Evolutionary conservation across 495 filamentous ascomycete species (phyloP).

Genomic region (Symbiotaphrina buchneri): DNA sequence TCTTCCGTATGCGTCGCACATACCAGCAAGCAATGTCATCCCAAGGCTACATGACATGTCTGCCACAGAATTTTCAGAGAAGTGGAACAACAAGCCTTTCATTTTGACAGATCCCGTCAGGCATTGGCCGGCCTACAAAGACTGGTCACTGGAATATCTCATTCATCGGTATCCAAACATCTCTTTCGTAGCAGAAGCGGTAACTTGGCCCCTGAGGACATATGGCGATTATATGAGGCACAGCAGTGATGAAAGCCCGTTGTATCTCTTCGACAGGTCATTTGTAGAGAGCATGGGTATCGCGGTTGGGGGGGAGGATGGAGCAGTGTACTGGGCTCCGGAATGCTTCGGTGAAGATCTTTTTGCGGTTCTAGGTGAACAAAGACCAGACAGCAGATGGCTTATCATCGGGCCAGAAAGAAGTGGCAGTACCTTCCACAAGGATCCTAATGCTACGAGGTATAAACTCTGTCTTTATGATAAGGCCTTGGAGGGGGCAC

Average conservation of each 20-base stretch:
- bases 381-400: constrained; percentile 80
- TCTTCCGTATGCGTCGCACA: constrained; percentile 38
- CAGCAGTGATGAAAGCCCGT: constrained; percentile 65
- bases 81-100: constrained; percentile 69
- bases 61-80: constrained; percentile 44
- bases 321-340: constrained; percentile 59
- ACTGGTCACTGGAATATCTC: constrained; percentile 49
- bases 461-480: constrained; percentile 1
- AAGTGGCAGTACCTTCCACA: constrained; percentile 92
- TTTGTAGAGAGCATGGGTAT: constrained; percentile 81
- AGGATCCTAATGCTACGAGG: constrained; percentile 45
- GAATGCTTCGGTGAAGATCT: constrained; percentile 75
- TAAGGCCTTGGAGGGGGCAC: no score
- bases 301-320: constrained; percentile 20
- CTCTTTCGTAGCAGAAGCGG: constrained; percentile 73
- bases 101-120: constrained; percentile 72
- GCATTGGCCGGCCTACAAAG: constrained; percentile 53
- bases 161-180: constrained; percentile 36
- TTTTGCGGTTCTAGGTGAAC: constrained; percentile 56
- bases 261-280: constrained; percentile 76
- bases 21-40: constrained; percentile 55
- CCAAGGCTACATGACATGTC: constrained; percentile 42
- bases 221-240: constrained; percentile 75
- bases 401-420: constrained; percentile 77
- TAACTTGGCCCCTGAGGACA: constrained; percentile 66